Percentiles rank a stretch among this genome's conserved stretches.
Conservation (phyloP, 495 filamentous ascomycete genomes). For the Terfezia claveryi region DNA sequence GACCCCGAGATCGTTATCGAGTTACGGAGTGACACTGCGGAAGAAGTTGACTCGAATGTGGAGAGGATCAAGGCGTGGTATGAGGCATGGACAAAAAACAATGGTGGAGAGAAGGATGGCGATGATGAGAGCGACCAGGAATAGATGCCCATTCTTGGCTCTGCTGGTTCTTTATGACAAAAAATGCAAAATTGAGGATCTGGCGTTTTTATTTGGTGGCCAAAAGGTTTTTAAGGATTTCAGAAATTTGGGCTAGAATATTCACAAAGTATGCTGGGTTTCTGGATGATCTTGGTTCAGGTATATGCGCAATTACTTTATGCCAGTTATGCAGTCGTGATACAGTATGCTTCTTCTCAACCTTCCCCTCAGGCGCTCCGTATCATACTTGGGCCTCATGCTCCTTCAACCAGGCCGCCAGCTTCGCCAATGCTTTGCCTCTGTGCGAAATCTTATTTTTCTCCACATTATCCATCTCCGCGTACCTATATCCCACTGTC, state of each 20-base stretch:
- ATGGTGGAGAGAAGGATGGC: not conserved
- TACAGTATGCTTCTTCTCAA: not conserved
- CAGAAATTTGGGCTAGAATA: no score
- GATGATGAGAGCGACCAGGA: no score
- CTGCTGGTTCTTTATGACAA: no score
- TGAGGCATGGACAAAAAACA: constrained; percentile 52
- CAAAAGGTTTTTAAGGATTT: no score
- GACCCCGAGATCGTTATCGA: constrained; percentile 80
- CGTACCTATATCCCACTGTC: constrained; percentile 30
- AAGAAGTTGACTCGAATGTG: constrained; percentile 72
- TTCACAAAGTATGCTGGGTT: no score
- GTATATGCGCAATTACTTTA: no score
- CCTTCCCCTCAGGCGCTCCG: not conserved
- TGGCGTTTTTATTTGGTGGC: no score
- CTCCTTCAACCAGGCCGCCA: constrained; percentile 60
- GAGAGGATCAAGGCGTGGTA: constrained; percentile 68
- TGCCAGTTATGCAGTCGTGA: no score
- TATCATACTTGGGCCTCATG: constrained; percentile 11
- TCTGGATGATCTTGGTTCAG: no score
- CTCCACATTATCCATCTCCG: constrained; percentile 78
- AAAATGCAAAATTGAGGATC: no score
- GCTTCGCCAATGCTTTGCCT: constrained; percentile 57
- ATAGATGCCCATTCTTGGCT: no score
- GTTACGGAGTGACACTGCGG: constrained; percentile 54
- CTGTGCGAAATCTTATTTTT: constrained; percentile 94